Percentiles rank a stretch among this genome's conserved stretches.
Evolutionary conservation across 441 rosid genomes (phyloP).

Genomic region (Jatropha multifida): DNA sequence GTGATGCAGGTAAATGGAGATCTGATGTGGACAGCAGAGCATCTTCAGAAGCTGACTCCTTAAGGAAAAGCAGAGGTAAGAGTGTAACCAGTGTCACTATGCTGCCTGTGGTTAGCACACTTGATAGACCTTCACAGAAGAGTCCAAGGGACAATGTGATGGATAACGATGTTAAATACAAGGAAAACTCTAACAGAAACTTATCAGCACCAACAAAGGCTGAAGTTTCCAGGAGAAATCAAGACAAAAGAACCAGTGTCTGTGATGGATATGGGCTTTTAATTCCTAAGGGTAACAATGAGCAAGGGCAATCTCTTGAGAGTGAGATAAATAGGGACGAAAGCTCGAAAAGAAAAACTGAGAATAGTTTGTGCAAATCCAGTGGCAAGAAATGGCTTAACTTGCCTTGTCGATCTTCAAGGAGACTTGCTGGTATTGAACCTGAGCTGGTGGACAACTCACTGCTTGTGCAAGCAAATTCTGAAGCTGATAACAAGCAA

Average conservation of each 20-base stretch:
- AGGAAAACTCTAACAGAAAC: conserved; percentile 22
- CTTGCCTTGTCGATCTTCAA: conserved; percentile 33
- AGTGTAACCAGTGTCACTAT: conserved; percentile 21
- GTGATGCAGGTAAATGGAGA: conserved; percentile 39
- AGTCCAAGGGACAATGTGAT: conserved; percentile 17
- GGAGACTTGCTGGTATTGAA: conserved; percentile 35
- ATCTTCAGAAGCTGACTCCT: conserved; percentile 26
- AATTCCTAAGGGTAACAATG: conserved; percentile 21
- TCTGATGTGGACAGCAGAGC: conserved; percentile 30
- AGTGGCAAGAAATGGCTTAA: conserved; percentile 27
- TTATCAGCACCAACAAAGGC: conserved; percentile 14
- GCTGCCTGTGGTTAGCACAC: conserved; percentile 12
- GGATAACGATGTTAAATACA: conserved; percentile 17
- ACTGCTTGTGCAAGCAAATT: conserved; percentile 6
- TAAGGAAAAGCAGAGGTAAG: conserved; percentile 16
- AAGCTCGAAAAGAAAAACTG: conserved; percentile 18
- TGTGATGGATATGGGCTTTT: conserved; percentile 13
- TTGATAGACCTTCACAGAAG: conserved; percentile 27
- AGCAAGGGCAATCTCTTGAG: conserved; percentile 24
- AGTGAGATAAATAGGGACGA: conserved; percentile 20
- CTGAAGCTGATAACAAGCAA: conserved; percentile 29
- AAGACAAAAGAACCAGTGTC: conserved; percentile 14
- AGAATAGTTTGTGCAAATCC: conserved; percentile 22
- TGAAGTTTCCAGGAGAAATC: conserved; percentile 23
- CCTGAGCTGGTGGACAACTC: background rate